Evolutionary conservation across 2,329 filamentous ascomycete genomes (phyloP), one percentile per base, ranked within the genome.

Genomic region (Mollisia scopiformis): DNA sequence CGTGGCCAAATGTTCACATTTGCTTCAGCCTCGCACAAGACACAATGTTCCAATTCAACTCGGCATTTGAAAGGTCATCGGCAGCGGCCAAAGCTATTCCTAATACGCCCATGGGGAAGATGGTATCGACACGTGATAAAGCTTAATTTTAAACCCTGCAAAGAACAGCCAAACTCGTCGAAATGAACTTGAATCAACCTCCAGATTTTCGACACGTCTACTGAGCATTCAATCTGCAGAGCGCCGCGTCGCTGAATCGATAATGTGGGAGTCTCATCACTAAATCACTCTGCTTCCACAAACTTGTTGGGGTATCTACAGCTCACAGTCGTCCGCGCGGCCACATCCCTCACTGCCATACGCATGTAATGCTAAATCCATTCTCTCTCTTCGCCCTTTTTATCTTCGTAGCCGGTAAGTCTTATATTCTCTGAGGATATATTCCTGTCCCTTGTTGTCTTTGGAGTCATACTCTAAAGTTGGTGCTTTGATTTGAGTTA

Each of bases 341-440:
- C n/a, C n/a, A n/a, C n/a, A n/a, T n/a, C n/a, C n/a, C n/a, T n/a
- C n/a, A n/a, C n/a, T n/a, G n/a, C n/a, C n/a, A n/a, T n/a, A n/a
- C n/a, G n/a, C n/a, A n/a, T n/a, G n/a, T n/a, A n/a, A n/a, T n/a
- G n/a, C n/a, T n/a, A n/a, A n/a, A 97, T 92, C 92, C 93, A 74
- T 97, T 98, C 82, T 98, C 94, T 66, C 83, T 94, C 77, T 86
- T 97, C 78, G 96, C 93, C 74, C 88, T 97, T 80, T 93, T 91
- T 80, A 97, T 99, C 82, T 99, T 99, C 83, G 90, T 98, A 84
- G 94, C 95, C 81, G 95, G n/a, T n/a, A n/a, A n/a, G n/a, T n/a
- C n/a, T n/a, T n/a, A n/a, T n/a, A n/a, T n/a, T n/a, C n/a, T n/a
- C n/a, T n/a, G n/a, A n/a, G n/a, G n/a, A n/a, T n/a, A n/a, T n/a